phyloP scores from a whole-genome alignment of 768 basidiomycete genomes.

The Suillus subluteus region DNA sequence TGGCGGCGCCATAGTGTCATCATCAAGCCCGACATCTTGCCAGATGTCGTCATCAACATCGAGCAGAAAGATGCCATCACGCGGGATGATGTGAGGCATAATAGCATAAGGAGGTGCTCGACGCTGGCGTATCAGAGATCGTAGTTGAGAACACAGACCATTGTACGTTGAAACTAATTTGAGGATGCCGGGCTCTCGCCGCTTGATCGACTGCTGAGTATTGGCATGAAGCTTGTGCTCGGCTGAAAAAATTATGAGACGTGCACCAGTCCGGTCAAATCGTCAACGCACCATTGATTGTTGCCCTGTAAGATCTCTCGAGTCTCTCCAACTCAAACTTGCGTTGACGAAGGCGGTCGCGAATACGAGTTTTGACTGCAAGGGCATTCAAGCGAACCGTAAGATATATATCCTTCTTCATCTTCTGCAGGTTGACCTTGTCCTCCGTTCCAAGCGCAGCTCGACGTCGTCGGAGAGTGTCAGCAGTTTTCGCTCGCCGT shows the following conservation, averaged over 20 bases:
- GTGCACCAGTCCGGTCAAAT: neutral
- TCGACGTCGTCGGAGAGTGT: conserved; percentile 6
- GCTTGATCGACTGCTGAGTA: conserved; percentile 27
- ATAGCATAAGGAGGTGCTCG: conserved; percentile 29
- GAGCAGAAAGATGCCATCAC: conserved; percentile 29
- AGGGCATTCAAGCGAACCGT: conserved; percentile 24
- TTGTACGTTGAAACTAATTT: conserved; percentile 32
- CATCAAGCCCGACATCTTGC: conserved; percentile 35
- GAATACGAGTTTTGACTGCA: conserved; percentile 28
- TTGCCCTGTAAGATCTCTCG: conserved; percentile 15
- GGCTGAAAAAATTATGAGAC: conserved; percentile 10
- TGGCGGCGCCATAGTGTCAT: conserved; percentile 20
- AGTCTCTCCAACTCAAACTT: conserved; percentile 35
- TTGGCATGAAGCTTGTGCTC: conserved; percentile 34
- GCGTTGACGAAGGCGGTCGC: conserved; percentile 20
- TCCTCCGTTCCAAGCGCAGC: conserved; percentile 5
- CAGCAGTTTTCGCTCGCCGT: conserved; percentile 6
- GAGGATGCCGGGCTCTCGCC: conserved; percentile 32
- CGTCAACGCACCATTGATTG: neutral
- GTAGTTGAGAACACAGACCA: conserved; percentile 28
- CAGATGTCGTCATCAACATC: conserved; percentile 44
- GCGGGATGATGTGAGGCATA: conserved; percentile 26
- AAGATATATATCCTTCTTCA: conserved; percentile 17
- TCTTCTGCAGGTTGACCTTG: conserved; percentile 4
- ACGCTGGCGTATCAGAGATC: conserved; percentile 18